phyloP scores from a whole-genome alignment of 768 basidiomycete genomes.

The Tulasnella sp. region DNA sequence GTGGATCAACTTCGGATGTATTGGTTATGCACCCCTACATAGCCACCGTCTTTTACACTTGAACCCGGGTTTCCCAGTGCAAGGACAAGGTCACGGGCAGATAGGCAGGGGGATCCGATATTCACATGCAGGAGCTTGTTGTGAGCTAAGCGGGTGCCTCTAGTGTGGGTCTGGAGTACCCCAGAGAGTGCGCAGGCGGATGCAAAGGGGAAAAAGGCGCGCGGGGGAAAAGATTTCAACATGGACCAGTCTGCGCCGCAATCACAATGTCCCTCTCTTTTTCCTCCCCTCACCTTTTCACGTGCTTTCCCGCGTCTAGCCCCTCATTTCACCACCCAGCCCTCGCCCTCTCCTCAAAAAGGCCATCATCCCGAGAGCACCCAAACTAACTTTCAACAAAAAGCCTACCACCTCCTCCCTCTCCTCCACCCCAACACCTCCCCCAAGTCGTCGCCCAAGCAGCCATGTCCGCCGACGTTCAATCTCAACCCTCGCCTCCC shows the following conservation, averaged over 20 bases:
- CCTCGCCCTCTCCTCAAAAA: slow-evolving; percentile 11
- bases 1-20: slow-evolving; percentile 2
- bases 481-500: slow-evolving; percentile 38
- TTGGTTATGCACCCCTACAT: neutral
- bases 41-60: neutral
- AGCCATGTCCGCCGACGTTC: slow-evolving; percentile 27
- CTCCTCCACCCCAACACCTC: neutral
- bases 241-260: neutral
- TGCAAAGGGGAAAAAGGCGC: neutral
- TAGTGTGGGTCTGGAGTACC: neutral
- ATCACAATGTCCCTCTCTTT: neutral
- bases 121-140: neutral
- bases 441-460: neutral
- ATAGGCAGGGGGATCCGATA: neutral
- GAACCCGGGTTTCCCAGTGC: neutral
- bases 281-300: neutral
- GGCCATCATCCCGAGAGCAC: neutral
- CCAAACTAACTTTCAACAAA: neutral
- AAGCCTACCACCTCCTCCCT: neutral
- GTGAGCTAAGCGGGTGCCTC: neutral
- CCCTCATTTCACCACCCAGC: slow-evolving; percentile 6
- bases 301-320: slow-evolving; percentile 10
- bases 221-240: neutral
- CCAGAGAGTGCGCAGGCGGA: neutral
- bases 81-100: neutral